These are phyloP conservation scores for Evernia prunastri DNA, from an alignment of 495 filamentous ascomycete species.

Conservation along the genomic window DNA sequence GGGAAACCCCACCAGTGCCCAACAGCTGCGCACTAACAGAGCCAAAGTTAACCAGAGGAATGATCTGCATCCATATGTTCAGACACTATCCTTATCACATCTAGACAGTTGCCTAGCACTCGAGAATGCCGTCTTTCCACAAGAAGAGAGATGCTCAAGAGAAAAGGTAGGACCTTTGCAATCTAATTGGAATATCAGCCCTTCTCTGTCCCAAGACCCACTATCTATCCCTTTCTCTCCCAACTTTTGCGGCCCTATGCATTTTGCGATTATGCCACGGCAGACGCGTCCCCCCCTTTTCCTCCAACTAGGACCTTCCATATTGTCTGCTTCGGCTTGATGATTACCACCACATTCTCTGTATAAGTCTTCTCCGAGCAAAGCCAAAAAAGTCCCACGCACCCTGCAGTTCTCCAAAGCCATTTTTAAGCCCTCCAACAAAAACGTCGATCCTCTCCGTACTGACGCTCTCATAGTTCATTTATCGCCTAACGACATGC, in stretches of 20 bases:
- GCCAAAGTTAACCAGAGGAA: constrained; percentile 22
- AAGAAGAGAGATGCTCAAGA: constrained; percentile 62
- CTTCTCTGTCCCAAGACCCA: neutral
- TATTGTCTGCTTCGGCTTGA: neutral
- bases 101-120: constrained; percentile 69
- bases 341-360: neutral
- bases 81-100: constrained; percentile 64
- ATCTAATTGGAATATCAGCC: constrained; percentile 11
- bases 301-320: neutral
- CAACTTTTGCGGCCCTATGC: too few relatives aligned
- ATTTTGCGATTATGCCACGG: too few relatives aligned
- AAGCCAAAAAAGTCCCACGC: neutral
- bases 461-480: constrained; percentile 50
- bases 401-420: neutral
- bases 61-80: constrained; percentile 60
- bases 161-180: constrained; percentile 62
- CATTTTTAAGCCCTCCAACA: neutral
- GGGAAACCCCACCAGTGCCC: constrained; percentile 7
- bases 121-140: constrained; percentile 67
- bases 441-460: neutral
- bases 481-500: constrained; percentile 71
- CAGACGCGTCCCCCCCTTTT: too few relatives aligned
- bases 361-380: neutral
- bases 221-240: neutral
- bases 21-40: constrained; percentile 1